Conservation (phyloP, 148 eudicot species). For the Camellia granthamiana region DNA sequence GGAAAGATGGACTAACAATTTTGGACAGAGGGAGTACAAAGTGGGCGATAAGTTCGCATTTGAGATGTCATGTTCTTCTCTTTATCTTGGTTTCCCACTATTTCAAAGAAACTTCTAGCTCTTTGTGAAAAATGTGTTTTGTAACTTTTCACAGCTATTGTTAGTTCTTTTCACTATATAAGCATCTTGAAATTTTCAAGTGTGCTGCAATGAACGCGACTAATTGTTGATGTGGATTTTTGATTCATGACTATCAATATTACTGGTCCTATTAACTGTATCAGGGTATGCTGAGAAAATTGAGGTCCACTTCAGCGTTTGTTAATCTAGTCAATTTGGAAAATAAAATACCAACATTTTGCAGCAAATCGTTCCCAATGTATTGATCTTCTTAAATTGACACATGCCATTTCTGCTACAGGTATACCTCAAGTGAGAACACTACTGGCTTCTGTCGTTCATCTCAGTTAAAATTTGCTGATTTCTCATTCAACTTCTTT, state of each 20-base stretch:
- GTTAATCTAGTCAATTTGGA: background rate
- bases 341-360: too few species aligned
- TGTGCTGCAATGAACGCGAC: background rate
- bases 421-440: slow-evolving; percentile 54
- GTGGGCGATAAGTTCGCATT: background rate
- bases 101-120: background rate
- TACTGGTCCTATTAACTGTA: background rate
- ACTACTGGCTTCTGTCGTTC: slow-evolving; percentile 66
- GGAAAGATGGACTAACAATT: too few species aligned
- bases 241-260: background rate
- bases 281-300: too few species aligned
- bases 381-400: background rate
- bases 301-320: background rate
- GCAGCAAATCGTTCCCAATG: background rate
- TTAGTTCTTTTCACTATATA: background rate
- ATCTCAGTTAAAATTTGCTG: slow-evolving; percentile 69
- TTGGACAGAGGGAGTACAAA: background rate
- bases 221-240: background rate
- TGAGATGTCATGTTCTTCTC: background rate
- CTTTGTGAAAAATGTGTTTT: background rate
- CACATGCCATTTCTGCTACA: slow-evolving; percentile 25
- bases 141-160: background rate
- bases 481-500: slow-evolving; percentile 77
- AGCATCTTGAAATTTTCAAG: background rate
- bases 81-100: slow-evolving; percentile 5